phyloP scores from a whole-genome alignment of 139 green algal species.

The Tetradesmus lagerheimii region DNA sequence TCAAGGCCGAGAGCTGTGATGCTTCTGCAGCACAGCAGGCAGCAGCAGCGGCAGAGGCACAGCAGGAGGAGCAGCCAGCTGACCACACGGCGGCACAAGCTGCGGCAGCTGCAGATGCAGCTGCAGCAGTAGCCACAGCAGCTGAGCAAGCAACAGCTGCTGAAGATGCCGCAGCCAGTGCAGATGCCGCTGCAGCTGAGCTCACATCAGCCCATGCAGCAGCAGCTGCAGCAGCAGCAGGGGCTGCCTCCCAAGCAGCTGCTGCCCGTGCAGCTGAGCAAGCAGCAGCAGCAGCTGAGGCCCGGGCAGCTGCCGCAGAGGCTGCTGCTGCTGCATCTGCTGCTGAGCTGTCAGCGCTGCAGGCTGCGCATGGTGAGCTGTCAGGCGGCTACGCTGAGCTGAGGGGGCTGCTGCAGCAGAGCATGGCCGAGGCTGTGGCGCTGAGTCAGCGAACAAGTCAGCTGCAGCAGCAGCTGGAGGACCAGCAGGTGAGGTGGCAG shows the following conservation, averaged over 20 bases:
- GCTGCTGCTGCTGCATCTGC: not conserved
- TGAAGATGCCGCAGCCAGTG: not conserved
- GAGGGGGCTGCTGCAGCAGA: not conserved
- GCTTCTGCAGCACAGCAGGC: not conserved
- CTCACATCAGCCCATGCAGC: not conserved
- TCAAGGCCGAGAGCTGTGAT: not conserved
- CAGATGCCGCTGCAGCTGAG: not conserved
- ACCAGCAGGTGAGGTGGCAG: not conserved
- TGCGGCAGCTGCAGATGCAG: not conserved
- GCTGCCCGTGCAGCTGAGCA: not conserved
- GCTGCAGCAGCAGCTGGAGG: not conserved
- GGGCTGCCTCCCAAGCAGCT: not conserved
- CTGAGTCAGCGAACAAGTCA: not conserved
- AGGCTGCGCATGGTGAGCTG: not conserved
- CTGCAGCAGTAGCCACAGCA: too few relatives aligned
- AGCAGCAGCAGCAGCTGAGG: not conserved
- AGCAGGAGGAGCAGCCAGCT: not conserved
- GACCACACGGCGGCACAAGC: not conserved
- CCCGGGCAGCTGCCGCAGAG: not conserved
- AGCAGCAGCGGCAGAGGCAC: not conserved
- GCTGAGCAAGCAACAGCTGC: not conserved
- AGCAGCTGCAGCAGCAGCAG: not conserved
- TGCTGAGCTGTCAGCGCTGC: not conserved
- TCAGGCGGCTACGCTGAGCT: not conserved
- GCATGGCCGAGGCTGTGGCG: not conserved